Evolutionary conservation across 495 filamentous ascomycete genomes (phyloP).

Genomic region (Daldinia caldariorum): DNA sequence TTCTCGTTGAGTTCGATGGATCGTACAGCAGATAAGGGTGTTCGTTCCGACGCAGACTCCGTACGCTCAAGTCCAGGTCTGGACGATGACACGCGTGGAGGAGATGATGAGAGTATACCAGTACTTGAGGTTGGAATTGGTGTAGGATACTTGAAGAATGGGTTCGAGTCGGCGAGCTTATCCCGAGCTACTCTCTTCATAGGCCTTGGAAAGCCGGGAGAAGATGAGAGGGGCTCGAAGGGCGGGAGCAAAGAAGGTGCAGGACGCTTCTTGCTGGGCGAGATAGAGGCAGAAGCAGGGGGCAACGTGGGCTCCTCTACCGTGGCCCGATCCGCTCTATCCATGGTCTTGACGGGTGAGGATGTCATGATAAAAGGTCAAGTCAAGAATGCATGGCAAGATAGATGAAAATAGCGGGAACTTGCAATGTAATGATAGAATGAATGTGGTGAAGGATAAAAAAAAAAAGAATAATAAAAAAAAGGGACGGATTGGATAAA

Average conservation of each 20-base stretch:
- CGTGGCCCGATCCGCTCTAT: slow-evolving; percentile 29
- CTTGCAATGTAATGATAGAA: slow-evolving; percentile 18
- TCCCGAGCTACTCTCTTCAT: slow-evolving; percentile 74
- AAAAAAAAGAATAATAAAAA: slow-evolving; percentile 17
- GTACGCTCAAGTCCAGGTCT: slow-evolving; percentile 66
- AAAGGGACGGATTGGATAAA: slow-evolving; percentile 10
- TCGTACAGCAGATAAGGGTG: slow-evolving; percentile 82
- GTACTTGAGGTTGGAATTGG: slow-evolving; percentile 94
- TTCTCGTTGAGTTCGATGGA: slow-evolving; percentile 81
- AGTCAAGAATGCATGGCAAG: slow-evolving; percentile 19
- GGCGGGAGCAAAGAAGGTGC: slow-evolving; percentile 85
- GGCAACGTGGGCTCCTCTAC: slow-evolving; percentile 44
- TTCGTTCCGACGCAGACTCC: slow-evolving; percentile 82
- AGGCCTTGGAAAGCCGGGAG: slow-evolving; percentile 80
- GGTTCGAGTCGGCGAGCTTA: slow-evolving; percentile 51
- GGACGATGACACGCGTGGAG: slow-evolving; percentile 67
- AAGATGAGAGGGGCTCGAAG: slow-evolving; percentile 92
- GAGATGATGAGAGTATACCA: slow-evolving; percentile 89
- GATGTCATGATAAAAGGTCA: slow-evolving; percentile 43
- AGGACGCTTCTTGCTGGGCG: slow-evolving; percentile 68
- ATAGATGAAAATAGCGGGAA: background rate
- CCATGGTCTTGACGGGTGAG: slow-evolving; percentile 46
- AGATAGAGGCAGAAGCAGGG: slow-evolving; percentile 39
- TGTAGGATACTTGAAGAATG: slow-evolving; percentile 79
- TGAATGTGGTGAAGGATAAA: slow-evolving; percentile 29